Evolutionary conservation across 2,329 filamentous ascomycete genomes (phyloP).

Genomic region (Aureobasidium sp.): DNA sequence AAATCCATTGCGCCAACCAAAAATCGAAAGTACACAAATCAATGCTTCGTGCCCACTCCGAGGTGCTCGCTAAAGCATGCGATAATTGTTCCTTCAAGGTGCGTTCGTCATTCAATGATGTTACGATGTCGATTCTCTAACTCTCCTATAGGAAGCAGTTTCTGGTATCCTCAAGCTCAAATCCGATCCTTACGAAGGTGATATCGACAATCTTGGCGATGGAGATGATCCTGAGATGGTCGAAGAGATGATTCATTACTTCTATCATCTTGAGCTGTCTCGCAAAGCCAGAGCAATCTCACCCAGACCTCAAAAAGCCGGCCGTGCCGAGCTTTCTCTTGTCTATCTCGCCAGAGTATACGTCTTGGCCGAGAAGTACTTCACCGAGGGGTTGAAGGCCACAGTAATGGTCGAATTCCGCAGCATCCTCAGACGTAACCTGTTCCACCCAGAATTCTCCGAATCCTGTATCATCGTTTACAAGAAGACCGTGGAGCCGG

Average conservation of each 20-base stretch:
- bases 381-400: background rate
- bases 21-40: background rate
- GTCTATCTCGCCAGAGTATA: background rate
- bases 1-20: background rate
- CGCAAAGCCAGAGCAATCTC: background rate
- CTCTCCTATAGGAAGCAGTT: background rate
- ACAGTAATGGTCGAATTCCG: background rate
- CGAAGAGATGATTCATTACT: background rate
- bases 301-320: background rate
- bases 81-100: background rate
- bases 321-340: background rate
- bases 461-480: background rate
- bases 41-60: background rate
- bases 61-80: background rate
- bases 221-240: background rate
- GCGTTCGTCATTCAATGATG: no score
- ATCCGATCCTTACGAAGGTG: background rate
- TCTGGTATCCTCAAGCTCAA: background rate
- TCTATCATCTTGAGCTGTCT: background rate
- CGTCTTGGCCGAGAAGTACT: background rate
- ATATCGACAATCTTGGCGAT: background rate
- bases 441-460: background rate
- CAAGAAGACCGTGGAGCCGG: background rate
- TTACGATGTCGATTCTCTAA: background rate
- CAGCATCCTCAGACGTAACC: background rate